Evolutionary conservation across 306 rosid genomes (phyloP).

Genomic region (Parietaria judaica): DNA sequence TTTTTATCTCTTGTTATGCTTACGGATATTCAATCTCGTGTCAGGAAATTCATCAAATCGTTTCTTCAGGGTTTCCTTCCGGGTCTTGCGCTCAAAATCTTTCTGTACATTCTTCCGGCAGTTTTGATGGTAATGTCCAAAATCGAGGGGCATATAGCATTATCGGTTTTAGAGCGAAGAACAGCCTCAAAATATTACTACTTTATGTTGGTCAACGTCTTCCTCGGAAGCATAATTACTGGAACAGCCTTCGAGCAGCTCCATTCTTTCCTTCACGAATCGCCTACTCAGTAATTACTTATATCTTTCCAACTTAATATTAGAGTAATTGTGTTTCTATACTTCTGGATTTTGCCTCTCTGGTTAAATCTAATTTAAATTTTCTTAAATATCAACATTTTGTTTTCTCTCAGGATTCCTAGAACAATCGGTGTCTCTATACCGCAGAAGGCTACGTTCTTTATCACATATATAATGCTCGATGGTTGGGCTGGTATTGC

Average conservation of each 20-base stretch:
- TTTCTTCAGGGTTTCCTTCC: constrained; percentile 98
- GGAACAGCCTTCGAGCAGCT: constrained; percentile 95
- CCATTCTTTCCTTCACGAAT: constrained; percentile 82
- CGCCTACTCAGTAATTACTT: constrained; percentile 73
- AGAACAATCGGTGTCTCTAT: constrained; percentile 93
- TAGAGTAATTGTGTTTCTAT: constrained; percentile 1
- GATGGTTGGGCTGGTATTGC: constrained; percentile 99
- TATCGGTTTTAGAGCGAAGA: constrained; percentile 68
- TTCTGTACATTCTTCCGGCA: constrained; percentile 77
- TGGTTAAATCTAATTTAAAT: neutral
- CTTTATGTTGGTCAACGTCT: constrained; percentile 92
- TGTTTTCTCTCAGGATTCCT: constrained; percentile 52
- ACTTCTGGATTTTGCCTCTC: neutral
- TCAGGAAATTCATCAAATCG: constrained; percentile 90
- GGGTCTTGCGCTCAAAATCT: constrained; percentile 94
- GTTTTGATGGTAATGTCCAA: constrained; percentile 93
- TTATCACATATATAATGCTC: constrained; percentile 93
- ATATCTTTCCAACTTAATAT: constrained; percentile 1
- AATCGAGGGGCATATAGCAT: constrained; percentile 80
- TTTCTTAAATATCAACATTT: neutral
- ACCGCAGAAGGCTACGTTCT: constrained; percentile 98
- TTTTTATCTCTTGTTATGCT: neutral
- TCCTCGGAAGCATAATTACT: constrained; percentile 91
- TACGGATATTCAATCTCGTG: neutral
- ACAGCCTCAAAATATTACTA: constrained; percentile 83